phyloP scores from a whole-genome alignment of 331 rosid genomes.

The Spiraea crenata region DNA sequence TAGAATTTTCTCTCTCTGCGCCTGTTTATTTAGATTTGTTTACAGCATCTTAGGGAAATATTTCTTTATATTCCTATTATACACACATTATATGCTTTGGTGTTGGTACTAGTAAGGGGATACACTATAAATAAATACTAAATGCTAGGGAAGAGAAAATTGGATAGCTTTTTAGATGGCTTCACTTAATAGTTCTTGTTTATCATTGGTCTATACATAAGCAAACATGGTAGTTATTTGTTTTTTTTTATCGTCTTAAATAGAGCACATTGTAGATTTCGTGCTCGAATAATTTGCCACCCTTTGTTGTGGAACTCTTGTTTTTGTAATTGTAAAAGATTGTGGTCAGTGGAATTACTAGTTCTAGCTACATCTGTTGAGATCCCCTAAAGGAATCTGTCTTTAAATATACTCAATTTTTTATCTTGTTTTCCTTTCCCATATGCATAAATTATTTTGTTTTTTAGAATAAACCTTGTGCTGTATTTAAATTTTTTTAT shows the following conservation, averaged over 20 bases:
- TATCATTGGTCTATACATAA: background rate
- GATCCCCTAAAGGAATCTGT: background rate
- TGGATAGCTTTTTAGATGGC: background rate
- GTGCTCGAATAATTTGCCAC: background rate
- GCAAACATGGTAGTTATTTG: background rate
- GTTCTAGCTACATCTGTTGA: constrained; percentile 7
- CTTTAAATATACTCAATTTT: background rate
- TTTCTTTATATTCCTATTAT: background rate
- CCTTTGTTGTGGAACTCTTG: background rate
- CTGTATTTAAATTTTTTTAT: constrained; percentile 22
- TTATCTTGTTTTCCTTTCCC: background rate
- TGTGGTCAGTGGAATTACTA: background rate
- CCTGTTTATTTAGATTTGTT: background rate
- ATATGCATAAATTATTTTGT: constrained; percentile 2
- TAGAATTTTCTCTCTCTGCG: background rate
- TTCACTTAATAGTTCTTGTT: background rate
- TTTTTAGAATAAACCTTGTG: constrained; percentile 12
- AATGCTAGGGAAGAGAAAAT: background rate
- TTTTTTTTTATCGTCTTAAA: background rate
- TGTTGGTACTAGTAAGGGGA: background rate
- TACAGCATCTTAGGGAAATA: background rate
- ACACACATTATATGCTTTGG: too few species aligned
- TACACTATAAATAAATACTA: background rate
- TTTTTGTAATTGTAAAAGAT: background rate
- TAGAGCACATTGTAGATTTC: background rate